phyloP scores from a whole-genome alignment of 768 basidiomycete species.

The Pisolithus tinctorius region DNA sequence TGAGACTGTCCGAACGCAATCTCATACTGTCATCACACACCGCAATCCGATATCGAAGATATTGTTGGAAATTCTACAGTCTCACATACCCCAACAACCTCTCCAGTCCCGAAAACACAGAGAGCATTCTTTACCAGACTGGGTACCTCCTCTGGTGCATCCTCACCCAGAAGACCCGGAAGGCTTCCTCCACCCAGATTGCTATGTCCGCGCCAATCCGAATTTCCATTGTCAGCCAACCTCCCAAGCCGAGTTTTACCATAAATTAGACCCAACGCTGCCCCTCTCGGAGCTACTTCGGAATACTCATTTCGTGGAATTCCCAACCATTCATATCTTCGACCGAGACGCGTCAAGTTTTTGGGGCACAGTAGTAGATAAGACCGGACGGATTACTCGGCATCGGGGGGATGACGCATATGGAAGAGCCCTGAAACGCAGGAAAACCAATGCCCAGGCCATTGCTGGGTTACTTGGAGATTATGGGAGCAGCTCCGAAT shows the following conservation, averaged over 20 bases:
- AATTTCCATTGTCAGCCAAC: slow-evolving; percentile 15
- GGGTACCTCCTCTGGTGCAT: slow-evolving; percentile 48
- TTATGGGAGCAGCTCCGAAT: slow-evolving; percentile 42
- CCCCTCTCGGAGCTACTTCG: slow-evolving; percentile 44
- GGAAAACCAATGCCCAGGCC: slow-evolving; percentile 49
- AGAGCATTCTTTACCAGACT: slow-evolving; percentile 40
- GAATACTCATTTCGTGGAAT: slow-evolving; percentile 72
- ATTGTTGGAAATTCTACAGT: slow-evolving; percentile 45
- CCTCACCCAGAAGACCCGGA: slow-evolving; percentile 52
- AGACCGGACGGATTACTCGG: slow-evolving; percentile 33
- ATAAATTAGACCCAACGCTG: slow-evolving; percentile 48
- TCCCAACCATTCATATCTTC: slow-evolving; percentile 75
- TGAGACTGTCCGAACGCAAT: slow-evolving; percentile 27
- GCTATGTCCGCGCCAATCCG: slow-evolving; percentile 47
- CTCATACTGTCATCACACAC: slow-evolving; percentile 57
- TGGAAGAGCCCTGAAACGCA: slow-evolving; percentile 42
- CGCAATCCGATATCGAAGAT: slow-evolving; percentile 45
- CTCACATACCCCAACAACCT: slow-evolving; percentile 27
- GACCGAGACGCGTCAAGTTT: slow-evolving; percentile 49
- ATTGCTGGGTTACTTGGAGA: slow-evolving; percentile 53
- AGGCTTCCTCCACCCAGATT: slow-evolving; percentile 49
- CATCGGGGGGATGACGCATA: slow-evolving; percentile 15
- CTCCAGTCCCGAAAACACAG: slow-evolving; percentile 37
- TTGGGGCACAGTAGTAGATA: slow-evolving; percentile 51
- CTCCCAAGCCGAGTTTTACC: slow-evolving; percentile 36